Base-by-base conservation (phyloP, 257 asterid genomes). In the Salvia hispanica region DNA sequence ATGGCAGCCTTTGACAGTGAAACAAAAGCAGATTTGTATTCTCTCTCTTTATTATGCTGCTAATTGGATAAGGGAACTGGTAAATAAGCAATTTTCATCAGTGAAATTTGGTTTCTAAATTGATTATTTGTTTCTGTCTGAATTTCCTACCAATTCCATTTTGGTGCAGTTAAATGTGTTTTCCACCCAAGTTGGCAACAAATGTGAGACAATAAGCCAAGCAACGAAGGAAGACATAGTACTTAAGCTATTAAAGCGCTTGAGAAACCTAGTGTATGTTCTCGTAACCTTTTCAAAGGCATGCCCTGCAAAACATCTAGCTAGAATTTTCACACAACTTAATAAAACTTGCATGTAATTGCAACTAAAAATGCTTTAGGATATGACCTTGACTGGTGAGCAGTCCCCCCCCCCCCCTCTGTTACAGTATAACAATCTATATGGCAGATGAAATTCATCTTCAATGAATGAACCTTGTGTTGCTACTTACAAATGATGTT, bases 51-150 rank as follows among this genome's bases (percentile, higher is more conserved):
- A 78, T 79, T 90, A 82, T 72, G 95, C 95, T 63, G 87, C 89
- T 82, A 90, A 88, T 78, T 88, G 97, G 97, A 85, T 88, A 47
- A 79, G 95, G 72, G 97, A 90, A 82, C 87, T 90, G 86, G 97
- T 90, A 72, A 63, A 72, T 73, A 61, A 58, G 56, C 42, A 64
- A 52, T 59, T n/a, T n/a, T 54, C 62, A 76, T 64, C 69, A 58
- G 14, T 62, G 64, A 57, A n/a, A 12, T 33, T 47, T 16, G 53
- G 43, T 39, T 39, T 12, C 31, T 59, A 52, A 47, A 12, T 58
- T 13, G 61, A 44, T 12, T 58, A 45, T 73, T 59, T 51, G 3
- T 63, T 55, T 69, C 33, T 52, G 5, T 66, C 51, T 46, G 53
- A 21, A 18, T 66, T 55, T 67, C 51, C 36, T 42, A 46, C 63